Percentiles rank a stretch among this genome's conserved stretches.
Evolutionary conservation across 169 alveolate genomes (phyloP).

Genomic region (Cryptosporidium xiaoi): DNA sequence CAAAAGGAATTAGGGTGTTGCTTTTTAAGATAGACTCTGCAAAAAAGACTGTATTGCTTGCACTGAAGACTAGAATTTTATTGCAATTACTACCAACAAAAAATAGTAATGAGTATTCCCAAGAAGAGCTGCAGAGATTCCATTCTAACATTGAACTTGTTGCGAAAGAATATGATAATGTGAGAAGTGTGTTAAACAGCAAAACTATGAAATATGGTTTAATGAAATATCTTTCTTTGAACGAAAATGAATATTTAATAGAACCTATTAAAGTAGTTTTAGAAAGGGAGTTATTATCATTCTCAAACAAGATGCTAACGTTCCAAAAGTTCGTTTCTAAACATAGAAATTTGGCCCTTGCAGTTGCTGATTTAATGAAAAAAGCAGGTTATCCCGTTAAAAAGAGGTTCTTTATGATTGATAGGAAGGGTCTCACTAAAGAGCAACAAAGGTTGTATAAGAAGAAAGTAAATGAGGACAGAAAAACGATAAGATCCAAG

Average conservation of each 20-base stretch:
- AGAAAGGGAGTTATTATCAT: background rate
- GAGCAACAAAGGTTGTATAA: constrained; percentile 52
- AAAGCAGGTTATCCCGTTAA: constrained; percentile 60
- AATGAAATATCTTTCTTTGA: constrained; percentile 15
- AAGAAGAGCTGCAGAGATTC: constrained; percentile 18
- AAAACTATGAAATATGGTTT: constrained; percentile 35
- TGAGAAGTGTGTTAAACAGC: constrained; percentile 4
- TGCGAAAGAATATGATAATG: constrained; percentile 13
- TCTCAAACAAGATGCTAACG: constrained; percentile 7
- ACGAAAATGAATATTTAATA: constrained; percentile 10
- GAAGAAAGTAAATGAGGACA: constrained; percentile 27
- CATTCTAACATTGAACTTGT: constrained; percentile 16
- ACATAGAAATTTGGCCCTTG: constrained; percentile 21
- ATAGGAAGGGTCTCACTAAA: constrained; percentile 67
- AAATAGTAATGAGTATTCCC: constrained; percentile 3
- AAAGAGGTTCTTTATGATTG: constrained; percentile 47
- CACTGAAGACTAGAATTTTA: constrained; percentile 16
- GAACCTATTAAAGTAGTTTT: constrained; percentile 18
- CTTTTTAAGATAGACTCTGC: constrained; percentile 28
- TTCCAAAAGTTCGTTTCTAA: constrained; percentile 64
- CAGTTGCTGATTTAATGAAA: constrained; percentile 34
- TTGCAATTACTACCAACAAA: constrained; percentile 50
- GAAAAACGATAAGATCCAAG: constrained; percentile 5
- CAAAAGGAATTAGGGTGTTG: constrained; percentile 10
- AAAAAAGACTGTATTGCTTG: constrained; percentile 25